A percentile compares a stretch with the other conserved stretches of the same genome.
Evolutionary conservation across 176 grass and related monocot genomes (phyloP).

Genomic region (Hyparrhenia diplandra): DNA sequence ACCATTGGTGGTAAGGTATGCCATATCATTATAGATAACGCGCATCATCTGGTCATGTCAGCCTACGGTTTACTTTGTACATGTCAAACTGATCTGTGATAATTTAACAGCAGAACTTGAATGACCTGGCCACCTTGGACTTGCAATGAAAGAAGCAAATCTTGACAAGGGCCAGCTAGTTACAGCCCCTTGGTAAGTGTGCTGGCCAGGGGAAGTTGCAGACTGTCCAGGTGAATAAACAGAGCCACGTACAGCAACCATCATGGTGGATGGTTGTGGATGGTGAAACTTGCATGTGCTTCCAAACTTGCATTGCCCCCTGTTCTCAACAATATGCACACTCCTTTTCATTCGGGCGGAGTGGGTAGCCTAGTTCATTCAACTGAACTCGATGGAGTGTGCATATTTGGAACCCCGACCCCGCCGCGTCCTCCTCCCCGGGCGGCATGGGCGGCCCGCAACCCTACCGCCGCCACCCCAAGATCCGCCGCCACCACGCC

Average conservation of each 20-base stretch:
- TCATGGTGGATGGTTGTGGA: slow-evolving; percentile 71
- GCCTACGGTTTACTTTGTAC: too few species aligned
- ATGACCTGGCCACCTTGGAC: slow-evolving; percentile 83
- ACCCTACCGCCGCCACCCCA: too few species aligned
- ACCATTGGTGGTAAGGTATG: too few species aligned
- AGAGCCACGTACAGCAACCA: slow-evolving; percentile 56
- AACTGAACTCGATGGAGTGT: slow-evolving; percentile 57
- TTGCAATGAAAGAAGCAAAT: slow-evolving; percentile 68
- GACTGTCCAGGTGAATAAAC: slow-evolving; percentile 64
- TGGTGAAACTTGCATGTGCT: slow-evolving; percentile 87
- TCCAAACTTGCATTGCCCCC: slow-evolving; percentile 87
- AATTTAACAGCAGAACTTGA: slow-evolving; percentile 84
- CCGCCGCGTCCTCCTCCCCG: too few species aligned
- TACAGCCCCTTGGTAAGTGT: slow-evolving; percentile 46
- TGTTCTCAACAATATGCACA: slow-evolving; percentile 82
- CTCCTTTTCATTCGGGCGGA: slow-evolving; percentile 79
- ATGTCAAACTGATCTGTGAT: too few species aligned
- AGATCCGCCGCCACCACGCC: too few species aligned
- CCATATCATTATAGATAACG: too few species aligned
- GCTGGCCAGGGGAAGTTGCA: slow-evolving; percentile 60
- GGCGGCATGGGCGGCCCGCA: too few species aligned
- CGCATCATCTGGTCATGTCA: too few species aligned
- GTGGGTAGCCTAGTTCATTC: slow-evolving; percentile 74
- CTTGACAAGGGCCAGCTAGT: slow-evolving; percentile 62
- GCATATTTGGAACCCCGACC: too few species aligned